Conservation (phyloP, 2,329 filamentous ascomycete genomes). For the Coleophoma crateriformis region DNA sequence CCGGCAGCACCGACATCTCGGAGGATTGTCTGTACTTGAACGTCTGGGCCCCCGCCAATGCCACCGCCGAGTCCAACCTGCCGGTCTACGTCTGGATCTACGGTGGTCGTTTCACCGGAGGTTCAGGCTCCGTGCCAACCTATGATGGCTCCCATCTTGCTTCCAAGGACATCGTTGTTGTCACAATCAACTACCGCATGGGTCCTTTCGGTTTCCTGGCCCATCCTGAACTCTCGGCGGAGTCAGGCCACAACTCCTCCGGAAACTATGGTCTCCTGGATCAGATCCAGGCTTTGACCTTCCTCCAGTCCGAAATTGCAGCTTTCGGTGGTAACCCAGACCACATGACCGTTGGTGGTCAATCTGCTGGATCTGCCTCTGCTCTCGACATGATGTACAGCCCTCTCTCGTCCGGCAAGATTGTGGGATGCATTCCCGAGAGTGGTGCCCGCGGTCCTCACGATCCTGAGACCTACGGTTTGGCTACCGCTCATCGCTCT, state of each 20-base stretch:
- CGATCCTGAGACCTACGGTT: slow-evolving; percentile 22
- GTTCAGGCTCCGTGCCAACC: slow-evolving; percentile 28
- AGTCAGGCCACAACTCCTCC: slow-evolving; percentile 21
- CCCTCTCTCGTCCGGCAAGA: slow-evolving; percentile 16
- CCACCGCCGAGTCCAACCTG: slow-evolving; percentile 20
- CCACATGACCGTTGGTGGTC: slow-evolving; percentile 37
- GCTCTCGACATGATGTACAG: slow-evolving; percentile 21
- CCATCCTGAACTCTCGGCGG: slow-evolving; percentile 28
- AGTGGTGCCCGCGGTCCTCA: slow-evolving; percentile 24
- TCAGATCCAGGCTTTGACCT: slow-evolving; percentile 42
- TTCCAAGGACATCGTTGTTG: slow-evolving; percentile 33
- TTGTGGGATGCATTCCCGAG: slow-evolving; percentile 26
- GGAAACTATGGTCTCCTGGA: slow-evolving; percentile 40
- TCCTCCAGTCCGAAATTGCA: slow-evolving; percentile 41
- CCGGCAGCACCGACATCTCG: neutral
- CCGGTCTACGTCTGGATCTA: slow-evolving; percentile 37
- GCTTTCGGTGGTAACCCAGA: slow-evolving; percentile 33
- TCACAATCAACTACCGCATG: slow-evolving; percentile 40
- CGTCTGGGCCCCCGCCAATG: slow-evolving; percentile 19
- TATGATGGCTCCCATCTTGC: slow-evolving; percentile 37
- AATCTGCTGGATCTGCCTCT: slow-evolving; percentile 37
- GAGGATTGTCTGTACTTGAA: slow-evolving; percentile 29
- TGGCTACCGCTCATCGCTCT: slow-evolving; percentile 20
- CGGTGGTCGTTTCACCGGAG: slow-evolving; percentile 32
- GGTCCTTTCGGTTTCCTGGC: slow-evolving; percentile 44